Evolutionary conservation across 805 yeast species (phyloP).

Genomic region (Candida adriatica): DNA sequence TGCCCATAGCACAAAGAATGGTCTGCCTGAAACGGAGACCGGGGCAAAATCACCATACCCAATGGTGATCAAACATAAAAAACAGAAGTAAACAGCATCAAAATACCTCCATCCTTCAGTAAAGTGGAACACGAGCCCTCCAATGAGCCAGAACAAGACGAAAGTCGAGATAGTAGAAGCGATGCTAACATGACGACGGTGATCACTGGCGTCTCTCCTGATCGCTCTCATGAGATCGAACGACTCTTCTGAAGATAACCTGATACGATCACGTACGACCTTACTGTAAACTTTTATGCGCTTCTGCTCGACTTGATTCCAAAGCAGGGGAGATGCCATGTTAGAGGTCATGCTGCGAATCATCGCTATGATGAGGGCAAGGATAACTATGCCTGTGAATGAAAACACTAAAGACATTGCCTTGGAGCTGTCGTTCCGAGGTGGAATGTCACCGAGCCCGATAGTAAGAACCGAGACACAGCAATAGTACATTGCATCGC

Average conservation of each 20-base stretch:
- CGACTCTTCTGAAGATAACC: conserved; percentile 36
- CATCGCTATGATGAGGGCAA: conserved; percentile 70
- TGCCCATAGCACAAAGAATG: conserved; percentile 76
- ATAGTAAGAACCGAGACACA: conserved; percentile 70
- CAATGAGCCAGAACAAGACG: conserved; percentile 60
- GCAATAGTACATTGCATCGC: conserved; percentile 67
- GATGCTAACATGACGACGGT: conserved; percentile 32
- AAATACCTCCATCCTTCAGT: conserved; percentile 71
- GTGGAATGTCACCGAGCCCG: conserved; percentile 73
- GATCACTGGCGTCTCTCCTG: conserved; percentile 32
- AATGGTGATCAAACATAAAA: conserved; percentile 68
- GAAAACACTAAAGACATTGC: conserved; percentile 59
- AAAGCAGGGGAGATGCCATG: conserved; percentile 56
- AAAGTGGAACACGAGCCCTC: conserved; percentile 55
- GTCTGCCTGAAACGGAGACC: conserved; percentile 52
- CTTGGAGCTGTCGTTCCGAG: conserved; percentile 44
- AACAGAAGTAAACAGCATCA: conserved; percentile 66
- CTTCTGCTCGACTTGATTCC: conserved; percentile 54
- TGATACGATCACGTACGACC: conserved; percentile 7
- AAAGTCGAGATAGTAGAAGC: conserved; percentile 37
- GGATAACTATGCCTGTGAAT: conserved; percentile 58
- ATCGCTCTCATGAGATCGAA: conserved; percentile 53
- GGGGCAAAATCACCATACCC: conserved; percentile 83
- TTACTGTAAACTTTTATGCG: conserved; percentile 32
- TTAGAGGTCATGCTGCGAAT: conserved; percentile 57